Evolutionary conservation across 1,139 yeast species (phyloP).

Genomic region (Blastobotrys buckinghamii): DNA sequence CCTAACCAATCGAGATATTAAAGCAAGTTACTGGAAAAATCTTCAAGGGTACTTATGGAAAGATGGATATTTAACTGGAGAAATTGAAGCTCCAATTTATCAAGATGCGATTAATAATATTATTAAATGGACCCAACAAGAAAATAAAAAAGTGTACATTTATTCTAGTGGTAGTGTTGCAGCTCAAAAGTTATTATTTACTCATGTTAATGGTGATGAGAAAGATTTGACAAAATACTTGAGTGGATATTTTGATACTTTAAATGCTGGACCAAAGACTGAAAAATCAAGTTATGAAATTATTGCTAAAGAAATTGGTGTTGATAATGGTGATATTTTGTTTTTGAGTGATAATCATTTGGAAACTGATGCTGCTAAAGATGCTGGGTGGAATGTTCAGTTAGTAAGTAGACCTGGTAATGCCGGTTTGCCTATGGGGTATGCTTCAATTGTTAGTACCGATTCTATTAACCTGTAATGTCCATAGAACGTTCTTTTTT

Average conservation of each 20-base stretch:
- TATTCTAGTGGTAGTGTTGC: slow-evolving; percentile 90
- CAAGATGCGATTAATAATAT: slow-evolving; percentile 63
- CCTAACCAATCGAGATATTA: slow-evolving; percentile 62
- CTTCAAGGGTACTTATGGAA: slow-evolving; percentile 85
- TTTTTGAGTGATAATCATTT: slow-evolving; percentile 63
- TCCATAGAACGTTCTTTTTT: neutral
- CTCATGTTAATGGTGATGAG: slow-evolving; percentile 42
- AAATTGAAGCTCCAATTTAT: slow-evolving; percentile 71
- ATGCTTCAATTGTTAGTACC: slow-evolving; percentile 2
- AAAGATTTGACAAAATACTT: slow-evolving; percentile 50
- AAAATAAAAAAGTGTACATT: slow-evolving; percentile 44
- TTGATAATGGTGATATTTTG: slow-evolving; percentile 38
- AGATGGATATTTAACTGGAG: slow-evolving; percentile 68
- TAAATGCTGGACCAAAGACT: slow-evolving; percentile 71
- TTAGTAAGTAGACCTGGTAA: slow-evolving; percentile 77
- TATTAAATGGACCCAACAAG: slow-evolving; percentile 21
- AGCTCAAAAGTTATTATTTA: slow-evolving; percentile 76
- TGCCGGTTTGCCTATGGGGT: slow-evolving; percentile 38
- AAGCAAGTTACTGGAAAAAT: slow-evolving; percentile 70
- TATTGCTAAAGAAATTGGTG: slow-evolving; percentile 48
- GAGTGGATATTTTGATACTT: slow-evolving; percentile 75
- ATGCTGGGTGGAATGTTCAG: slow-evolving; percentile 54
- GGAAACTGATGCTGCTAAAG: slow-evolving; percentile 56
- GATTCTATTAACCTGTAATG: neutral
- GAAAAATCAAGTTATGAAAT: slow-evolving; percentile 51